These are phyloP conservation scores for Colletotrichum chlorophyti DNA, from an alignment of 2,329 filamentous ascomycete genomes.

Conservation along the genomic window DNA sequence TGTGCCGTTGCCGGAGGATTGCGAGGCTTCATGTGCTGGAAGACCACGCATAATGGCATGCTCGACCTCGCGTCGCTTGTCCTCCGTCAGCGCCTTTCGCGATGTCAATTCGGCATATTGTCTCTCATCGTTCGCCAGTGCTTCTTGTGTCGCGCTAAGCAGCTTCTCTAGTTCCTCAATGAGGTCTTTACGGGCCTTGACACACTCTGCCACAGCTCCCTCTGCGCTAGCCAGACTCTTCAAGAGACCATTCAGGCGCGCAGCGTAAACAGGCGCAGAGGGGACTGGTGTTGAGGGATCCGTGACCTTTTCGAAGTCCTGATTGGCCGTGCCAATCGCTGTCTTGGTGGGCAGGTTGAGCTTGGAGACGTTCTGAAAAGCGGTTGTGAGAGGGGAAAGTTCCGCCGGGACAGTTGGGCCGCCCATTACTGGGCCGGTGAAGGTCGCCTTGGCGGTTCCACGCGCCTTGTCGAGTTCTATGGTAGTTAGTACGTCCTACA, in stretches of 20 bases:
- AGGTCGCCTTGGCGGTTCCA: conserved; percentile 57
- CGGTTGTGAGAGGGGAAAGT: conserved; percentile 75
- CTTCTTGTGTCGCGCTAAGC: conserved; percentile 74
- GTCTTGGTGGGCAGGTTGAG: conserved; percentile 72
- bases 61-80: conserved; percentile 88
- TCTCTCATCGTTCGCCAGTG: conserved; percentile 73
- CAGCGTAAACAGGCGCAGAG: conserved; percentile 88
- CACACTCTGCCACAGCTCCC: conserved; percentile 85
- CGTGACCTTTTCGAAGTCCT: conserved; percentile 85
- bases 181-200: conserved; percentile 82
- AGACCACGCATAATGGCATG: conserved; percentile 88
- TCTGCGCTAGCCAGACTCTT: conserved; percentile 90
- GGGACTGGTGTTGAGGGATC: conserved; percentile 73
- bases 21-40: conserved; percentile 59
- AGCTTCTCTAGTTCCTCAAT: conserved; percentile 84
- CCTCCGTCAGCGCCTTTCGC: conserved; percentile 77
- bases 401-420: conserved; percentile 73
- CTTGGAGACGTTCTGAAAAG: conserved; percentile 78
- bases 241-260: conserved; percentile 85
- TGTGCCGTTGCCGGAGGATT: conserved; percentile 54
- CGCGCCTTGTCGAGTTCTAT: conserved; percentile 69
- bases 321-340: conserved; percentile 72
- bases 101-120: conserved; percentile 68
- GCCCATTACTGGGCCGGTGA: conserved; percentile 70
- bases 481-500: conserved; percentile 29